Base-by-base conservation (phyloP, 2,329 filamentous ascomycete species). In the Cladosporium austrohemisphaericum region DNA sequence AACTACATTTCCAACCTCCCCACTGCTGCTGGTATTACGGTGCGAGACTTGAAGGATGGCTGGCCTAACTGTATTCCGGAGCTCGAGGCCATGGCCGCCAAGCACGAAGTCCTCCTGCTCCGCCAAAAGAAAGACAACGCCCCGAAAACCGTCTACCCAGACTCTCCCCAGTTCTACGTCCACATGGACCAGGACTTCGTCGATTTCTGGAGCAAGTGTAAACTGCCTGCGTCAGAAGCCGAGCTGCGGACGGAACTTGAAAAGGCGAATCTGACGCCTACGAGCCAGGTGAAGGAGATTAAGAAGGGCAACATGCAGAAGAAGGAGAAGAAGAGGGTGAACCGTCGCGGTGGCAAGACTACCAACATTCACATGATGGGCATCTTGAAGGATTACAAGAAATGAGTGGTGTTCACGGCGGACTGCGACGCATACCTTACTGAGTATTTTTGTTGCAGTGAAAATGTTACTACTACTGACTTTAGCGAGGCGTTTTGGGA, bases 11-110 rank as follows among this genome's bases (percentile, higher is more conserved):
- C 95, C 70, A 77, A 78, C 47, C 90, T 91, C 69, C 82, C 81
- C 45, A 90, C 90, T 52, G 87, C 88, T 1, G 83, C 85, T 56
- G 89, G 88, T 10, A 80, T 97, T 48, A 78, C 78, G 29, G 88
- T 97, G 55, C 90, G 89, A 67, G 90, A 96, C 61, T 79, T 98
- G 54, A 95, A 95, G 70, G 93, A 98, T 66, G 93, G 93, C 55
- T 98, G 93, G 93, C 83, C 85, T 19, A 84, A 85, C 60, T 94
- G 89, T 62, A 83, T 91, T 53, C 80, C 85, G 16, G 80, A 86
- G 8, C 86, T 98, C 65, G 80, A 86, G 55, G 76, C 80, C 58
- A 77, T 98, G 44, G 92, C 96, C 72, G 71, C 71, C 32, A 80
- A 87, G 65, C 85, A 91, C 63, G 85, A 85, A 67, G 77, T 97